phyloP scores from a whole-genome alignment of 768 basidiomycete genomes.

The Russula sp. region DNA sequence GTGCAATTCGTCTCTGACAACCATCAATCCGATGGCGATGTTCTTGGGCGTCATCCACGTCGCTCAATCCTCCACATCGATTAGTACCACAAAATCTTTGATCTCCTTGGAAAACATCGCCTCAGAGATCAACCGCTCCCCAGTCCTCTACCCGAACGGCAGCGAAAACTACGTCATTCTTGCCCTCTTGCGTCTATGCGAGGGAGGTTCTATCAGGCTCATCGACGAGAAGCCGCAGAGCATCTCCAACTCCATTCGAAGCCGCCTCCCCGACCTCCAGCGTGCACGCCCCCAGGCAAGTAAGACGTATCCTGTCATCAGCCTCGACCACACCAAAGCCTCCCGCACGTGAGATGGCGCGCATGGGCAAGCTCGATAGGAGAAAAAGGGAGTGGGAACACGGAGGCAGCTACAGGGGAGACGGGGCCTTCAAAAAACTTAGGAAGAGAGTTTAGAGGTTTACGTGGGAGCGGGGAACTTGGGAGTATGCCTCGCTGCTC shows the following conservation, averaged over 20 bases:
- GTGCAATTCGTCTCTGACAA: neutral
- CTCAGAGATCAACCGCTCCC: neutral
- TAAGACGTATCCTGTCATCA: neutral
- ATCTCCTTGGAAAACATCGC: neutral
- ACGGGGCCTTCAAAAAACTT: no score
- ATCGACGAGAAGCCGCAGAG: neutral
- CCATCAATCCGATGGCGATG: neutral
- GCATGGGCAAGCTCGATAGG: no score
- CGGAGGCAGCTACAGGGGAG: no score
- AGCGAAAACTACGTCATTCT: neutral
- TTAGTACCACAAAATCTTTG: neutral
- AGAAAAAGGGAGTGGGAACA: no score
- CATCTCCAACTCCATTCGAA: neutral
- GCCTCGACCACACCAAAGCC: neutral
- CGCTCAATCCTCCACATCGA: neutral
- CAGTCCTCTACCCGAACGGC: no score
- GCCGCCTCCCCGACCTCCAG: neutral
- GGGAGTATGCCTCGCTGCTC: no score
- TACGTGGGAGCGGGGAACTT: no score
- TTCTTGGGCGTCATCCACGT: neutral
- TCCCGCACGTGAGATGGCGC: no score
- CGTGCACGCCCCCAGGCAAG: neutral
- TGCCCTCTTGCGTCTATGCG: neutral
- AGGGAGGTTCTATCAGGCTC: neutral
- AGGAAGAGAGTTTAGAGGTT: no score